A percentile compares a stretch with the other conserved stretches of the same genome.
Evolutionary conservation across 352 stramenopile genomes (phyloP).

Genomic region (Pythium brachiatum): DNA sequence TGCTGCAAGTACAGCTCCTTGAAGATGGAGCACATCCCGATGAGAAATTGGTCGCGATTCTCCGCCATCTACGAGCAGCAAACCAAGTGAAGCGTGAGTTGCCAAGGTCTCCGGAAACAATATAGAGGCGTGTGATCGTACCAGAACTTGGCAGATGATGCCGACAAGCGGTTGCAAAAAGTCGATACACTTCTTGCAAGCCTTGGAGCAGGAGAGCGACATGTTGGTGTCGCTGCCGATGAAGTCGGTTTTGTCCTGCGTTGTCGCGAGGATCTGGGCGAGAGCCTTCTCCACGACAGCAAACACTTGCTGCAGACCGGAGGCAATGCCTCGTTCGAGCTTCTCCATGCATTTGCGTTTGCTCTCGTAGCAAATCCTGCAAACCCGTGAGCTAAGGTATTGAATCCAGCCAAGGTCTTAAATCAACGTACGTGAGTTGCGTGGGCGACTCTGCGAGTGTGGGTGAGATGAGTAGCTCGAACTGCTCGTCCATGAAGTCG

Average conservation of each 20-base stretch:
- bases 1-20: constrained; percentile 78
- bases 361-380: constrained; percentile 75
- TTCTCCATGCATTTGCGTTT: constrained; percentile 68
- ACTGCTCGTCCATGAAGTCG: constrained; percentile 62
- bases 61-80: constrained; percentile 38
- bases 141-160: constrained; percentile 48
- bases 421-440: constrained; percentile 60
- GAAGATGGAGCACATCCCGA: constrained; percentile 48
- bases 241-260: constrained; percentile 78
- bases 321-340: constrained; percentile 51
- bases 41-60: constrained; percentile 66
- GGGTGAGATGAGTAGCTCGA: constrained; percentile 41
- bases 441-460: constrained; percentile 49
- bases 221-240: constrained; percentile 70
- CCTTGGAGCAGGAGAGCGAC: constrained; percentile 66
- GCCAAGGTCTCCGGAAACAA: not conserved
- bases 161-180: constrained; percentile 65
- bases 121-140: constrained; percentile 21
- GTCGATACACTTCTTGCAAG: constrained; percentile 67
- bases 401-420: not conserved
- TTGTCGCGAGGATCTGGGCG: constrained; percentile 39
- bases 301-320: constrained; percentile 51
- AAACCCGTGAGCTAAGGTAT: not conserved
- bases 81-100: not conserved
- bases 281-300: constrained; percentile 65